A percentile compares a stretch with the other conserved stretches of the same genome.
phyloP scores from a whole-genome alignment of 208 protist genomes.

The Lotmaria passim region DNA sequence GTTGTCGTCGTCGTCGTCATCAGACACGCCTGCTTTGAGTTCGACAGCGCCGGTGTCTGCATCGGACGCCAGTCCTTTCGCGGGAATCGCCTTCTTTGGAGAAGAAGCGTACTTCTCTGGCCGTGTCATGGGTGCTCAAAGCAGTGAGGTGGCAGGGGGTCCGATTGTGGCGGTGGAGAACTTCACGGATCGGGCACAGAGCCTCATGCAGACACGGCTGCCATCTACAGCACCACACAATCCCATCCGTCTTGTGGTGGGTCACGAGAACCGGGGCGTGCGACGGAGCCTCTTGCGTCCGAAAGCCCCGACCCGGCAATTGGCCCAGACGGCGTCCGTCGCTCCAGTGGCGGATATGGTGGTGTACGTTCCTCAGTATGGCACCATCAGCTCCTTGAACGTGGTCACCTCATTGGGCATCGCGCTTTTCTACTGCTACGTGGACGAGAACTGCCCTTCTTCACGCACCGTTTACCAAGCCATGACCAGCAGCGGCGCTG shows the following conservation, averaged over 20 bases:
- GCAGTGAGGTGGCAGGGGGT: neutral
- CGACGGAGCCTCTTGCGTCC: slow-evolving; percentile 46
- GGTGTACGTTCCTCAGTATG: slow-evolving; percentile 89
- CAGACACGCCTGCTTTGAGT: no score
- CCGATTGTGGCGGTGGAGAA: slow-evolving; percentile 86
- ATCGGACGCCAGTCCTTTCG: slow-evolving; percentile 9
- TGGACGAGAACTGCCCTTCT: slow-evolving; percentile 61
- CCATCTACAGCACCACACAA: neutral
- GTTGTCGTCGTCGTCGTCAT: neutral
- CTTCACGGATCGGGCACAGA: slow-evolving; percentile 71
- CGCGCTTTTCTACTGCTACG: slow-evolving; percentile 76
- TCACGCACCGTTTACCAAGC: slow-evolving; percentile 34
- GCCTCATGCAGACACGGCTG: slow-evolving; percentile 58
- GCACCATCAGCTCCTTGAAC: slow-evolving; percentile 91
- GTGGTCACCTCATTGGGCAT: slow-evolving; percentile 89
- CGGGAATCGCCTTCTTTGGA: slow-evolving; percentile 42
- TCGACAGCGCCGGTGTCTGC: no score
- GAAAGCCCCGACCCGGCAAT: neutral
- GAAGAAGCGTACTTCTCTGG: slow-evolving; percentile 41
- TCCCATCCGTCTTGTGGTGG: slow-evolving; percentile 60
- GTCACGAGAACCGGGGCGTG: slow-evolving; percentile 90
- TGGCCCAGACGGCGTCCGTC: neutral
- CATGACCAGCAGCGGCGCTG: no score
- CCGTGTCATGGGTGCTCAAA: neutral
- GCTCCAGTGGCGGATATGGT: slow-evolving; percentile 38